These are phyloP conservation scores for Uncinocarpus reesii DNA, from an alignment of 2,329 filamentous ascomycete genomes.

Conservation along the genomic window DNA sequence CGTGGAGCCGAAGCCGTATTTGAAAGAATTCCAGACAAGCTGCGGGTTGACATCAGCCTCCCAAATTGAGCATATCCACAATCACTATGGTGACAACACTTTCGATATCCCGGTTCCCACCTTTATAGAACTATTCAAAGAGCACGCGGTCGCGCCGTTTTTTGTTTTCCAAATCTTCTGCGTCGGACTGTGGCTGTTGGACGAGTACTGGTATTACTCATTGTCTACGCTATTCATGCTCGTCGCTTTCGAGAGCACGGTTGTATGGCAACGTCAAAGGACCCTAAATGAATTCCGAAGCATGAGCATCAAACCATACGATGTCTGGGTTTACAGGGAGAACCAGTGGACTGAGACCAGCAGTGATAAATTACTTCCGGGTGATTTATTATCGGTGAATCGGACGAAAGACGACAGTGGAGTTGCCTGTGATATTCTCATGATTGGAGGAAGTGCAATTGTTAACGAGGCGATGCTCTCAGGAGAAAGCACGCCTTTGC, in stretches of 20 bases:
- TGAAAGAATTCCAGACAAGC: slow-evolving; percentile 69
- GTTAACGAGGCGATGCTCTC: slow-evolving; percentile 99
- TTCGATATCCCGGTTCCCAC: slow-evolving; percentile 97
- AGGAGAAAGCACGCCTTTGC: slow-evolving; percentile 87
- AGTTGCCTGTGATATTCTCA: slow-evolving; percentile 91
- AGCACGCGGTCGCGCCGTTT: slow-evolving; percentile 96
- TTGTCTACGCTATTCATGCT: slow-evolving; percentile 98
- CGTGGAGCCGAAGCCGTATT: slow-evolving; percentile 65
- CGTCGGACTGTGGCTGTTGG: slow-evolving; percentile 94
- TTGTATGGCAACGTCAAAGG: slow-evolving; percentile 96
- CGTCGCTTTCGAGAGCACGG: slow-evolving; percentile 92
- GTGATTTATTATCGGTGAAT: slow-evolving; percentile 82
- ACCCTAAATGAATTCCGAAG: slow-evolving; percentile 93
- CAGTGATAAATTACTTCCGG: slow-evolving; percentile 85
- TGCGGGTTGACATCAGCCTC: slow-evolving; percentile 61
- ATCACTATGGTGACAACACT: slow-evolving; percentile 91
- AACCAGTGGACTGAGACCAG: slow-evolving; percentile 79
- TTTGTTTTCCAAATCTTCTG: slow-evolving; percentile 99
- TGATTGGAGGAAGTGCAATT: slow-evolving; percentile 90
- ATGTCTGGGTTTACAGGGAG: slow-evolving; percentile 79
- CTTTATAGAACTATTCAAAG: slow-evolving; percentile 91
- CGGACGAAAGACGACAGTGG: slow-evolving; percentile 95
- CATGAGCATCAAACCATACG: slow-evolving; percentile 99
- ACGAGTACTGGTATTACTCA: slow-evolving; percentile 99
- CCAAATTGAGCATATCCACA: slow-evolving; percentile 70